phyloP scores from a whole-genome alignment of 2,329 filamentous ascomycete species.

The Fusarium coffeatum region DNA sequence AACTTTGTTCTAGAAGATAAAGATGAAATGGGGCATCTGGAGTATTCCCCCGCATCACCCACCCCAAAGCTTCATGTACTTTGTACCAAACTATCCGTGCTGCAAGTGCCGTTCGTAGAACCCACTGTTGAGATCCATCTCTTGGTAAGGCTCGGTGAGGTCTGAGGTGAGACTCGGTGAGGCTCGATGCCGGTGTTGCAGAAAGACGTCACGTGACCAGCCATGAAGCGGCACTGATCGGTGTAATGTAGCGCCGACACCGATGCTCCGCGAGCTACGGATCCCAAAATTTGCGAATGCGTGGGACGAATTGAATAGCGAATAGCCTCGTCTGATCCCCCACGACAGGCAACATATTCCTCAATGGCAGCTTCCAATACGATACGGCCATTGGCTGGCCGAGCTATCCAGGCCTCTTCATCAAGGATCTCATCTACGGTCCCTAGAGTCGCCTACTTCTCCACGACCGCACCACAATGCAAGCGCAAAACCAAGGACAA shows the following conservation, averaged over 20 bases:
- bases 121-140: slow-evolving; percentile 40
- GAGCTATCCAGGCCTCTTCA: slow-evolving; percentile 37
- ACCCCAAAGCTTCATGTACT: slow-evolving; percentile 42
- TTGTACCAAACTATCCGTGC: slow-evolving; percentile 48
- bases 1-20: slow-evolving; percentile 43
- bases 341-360: slow-evolving; percentile 32
- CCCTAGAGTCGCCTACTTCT: slow-evolving; percentile 55
- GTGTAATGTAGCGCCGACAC: slow-evolving; percentile 29
- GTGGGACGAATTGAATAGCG: slow-evolving; percentile 33
- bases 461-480: slow-evolving; percentile 65
- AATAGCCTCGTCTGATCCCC: slow-evolving; percentile 34
- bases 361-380: slow-evolving; percentile 49
- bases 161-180: slow-evolving; percentile 24
- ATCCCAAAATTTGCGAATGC: slow-evolving; percentile 42
- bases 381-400: slow-evolving; percentile 46
- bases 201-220: slow-evolving; percentile 9
- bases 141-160: slow-evolving; percentile 37
- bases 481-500: slow-evolving; percentile 72
- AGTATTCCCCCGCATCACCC: slow-evolving; percentile 46
- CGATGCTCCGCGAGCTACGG: slow-evolving; percentile 17
- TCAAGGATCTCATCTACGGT: slow-evolving; percentile 17
- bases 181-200: neutral
- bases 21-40: slow-evolving; percentile 46
- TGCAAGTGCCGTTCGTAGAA: slow-evolving; percentile 45
- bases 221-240: neutral